phyloP scores from a whole-genome alignment of 371 early-diverging fungal genomes.

The Smittium mucronatum region DNA sequence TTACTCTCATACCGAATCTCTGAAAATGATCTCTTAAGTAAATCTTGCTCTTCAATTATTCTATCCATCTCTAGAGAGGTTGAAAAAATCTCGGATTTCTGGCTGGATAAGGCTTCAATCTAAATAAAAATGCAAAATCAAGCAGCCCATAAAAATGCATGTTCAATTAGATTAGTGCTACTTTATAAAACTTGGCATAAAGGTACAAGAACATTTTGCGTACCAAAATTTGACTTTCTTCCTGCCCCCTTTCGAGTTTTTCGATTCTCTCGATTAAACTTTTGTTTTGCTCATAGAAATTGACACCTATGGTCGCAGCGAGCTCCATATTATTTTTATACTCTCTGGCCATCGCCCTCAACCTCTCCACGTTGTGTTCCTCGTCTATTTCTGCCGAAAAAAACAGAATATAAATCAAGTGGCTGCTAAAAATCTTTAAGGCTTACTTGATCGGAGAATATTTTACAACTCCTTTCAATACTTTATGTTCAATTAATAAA shows the following conservation, averaged over 20 bases:
- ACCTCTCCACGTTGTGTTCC: background rate
- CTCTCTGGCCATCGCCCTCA: slow-evolving; percentile 4
- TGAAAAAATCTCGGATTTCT: background rate
- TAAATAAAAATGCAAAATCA: too few species aligned
- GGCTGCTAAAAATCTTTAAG: too few species aligned
- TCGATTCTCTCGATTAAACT: background rate
- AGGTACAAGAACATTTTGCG: background rate
- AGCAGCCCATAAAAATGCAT: too few species aligned
- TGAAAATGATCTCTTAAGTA: background rate
- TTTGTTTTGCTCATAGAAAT: slow-evolving; percentile 6
- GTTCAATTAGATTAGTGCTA: too few species aligned
- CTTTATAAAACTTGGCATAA: too few species aligned
- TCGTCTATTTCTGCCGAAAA: slow-evolving; percentile 2
- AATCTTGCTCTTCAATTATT: background rate
- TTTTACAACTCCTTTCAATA: too few species aligned
- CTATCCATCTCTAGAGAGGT: background rate
- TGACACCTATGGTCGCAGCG: slow-evolving; percentile 8
- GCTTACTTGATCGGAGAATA: too few species aligned
- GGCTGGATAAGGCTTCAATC: background rate
- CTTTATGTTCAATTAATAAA: too few species aligned
- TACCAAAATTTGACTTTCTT: background rate
- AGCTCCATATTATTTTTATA: slow-evolving; percentile 3
- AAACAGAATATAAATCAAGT: too few species aligned
- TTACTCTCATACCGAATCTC: background rate
- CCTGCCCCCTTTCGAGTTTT: background rate